phyloP scores from a whole-genome alignment of 768 basidiomycete species.

The Amanita thiersii region DNA sequence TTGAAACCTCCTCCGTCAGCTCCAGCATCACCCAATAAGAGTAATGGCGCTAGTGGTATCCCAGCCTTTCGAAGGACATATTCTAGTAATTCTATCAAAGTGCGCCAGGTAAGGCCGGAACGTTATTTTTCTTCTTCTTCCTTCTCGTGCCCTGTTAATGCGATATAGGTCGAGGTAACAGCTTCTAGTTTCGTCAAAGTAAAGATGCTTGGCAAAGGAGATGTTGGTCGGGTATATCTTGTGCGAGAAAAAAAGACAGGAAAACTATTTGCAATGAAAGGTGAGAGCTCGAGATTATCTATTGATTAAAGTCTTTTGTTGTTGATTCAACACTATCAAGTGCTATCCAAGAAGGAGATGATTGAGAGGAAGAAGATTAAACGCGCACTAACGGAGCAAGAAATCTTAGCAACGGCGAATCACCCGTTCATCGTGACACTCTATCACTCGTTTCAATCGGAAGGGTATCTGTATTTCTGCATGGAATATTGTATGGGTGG shows the following conservation, averaged over 20 bases:
- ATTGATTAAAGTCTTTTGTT: conserved; percentile 22
- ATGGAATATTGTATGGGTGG: conserved; percentile 99
- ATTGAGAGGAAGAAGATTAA: conserved; percentile 99
- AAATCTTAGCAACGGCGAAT: conserved; percentile 96
- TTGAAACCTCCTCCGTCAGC: conserved; percentile 22
- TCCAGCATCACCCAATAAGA: conserved; percentile 17
- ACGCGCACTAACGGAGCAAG: conserved; percentile 95
- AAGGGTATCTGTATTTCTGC: conserved; percentile 96
- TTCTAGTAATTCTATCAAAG: conserved; percentile 96
- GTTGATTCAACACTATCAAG: conserved; percentile 41
- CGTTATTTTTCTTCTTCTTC: conserved; percentile 8
- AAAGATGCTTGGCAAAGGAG: conserved; percentile 97
- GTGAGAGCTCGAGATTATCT: conserved; percentile 56
- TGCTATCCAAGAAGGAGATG: conserved; percentile 99
- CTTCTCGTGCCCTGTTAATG: neutral
- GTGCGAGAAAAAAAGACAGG: conserved; percentile 96
- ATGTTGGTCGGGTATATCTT: conserved; percentile 97
- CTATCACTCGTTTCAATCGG: conserved; percentile 98
- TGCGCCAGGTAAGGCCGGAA: conserved; percentile 57
- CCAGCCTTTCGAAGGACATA: conserved; percentile 90
- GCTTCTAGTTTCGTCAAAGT: conserved; percentile 94
- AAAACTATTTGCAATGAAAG: conserved; percentile 99
- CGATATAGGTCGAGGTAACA: conserved; percentile 76
- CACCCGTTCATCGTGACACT: conserved; percentile 99
- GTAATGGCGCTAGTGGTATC: conserved; percentile 35